Evolutionary conservation across 208 protist genomes (phyloP).

Genomic region (Acanthamoeba culbertsoni): DNA sequence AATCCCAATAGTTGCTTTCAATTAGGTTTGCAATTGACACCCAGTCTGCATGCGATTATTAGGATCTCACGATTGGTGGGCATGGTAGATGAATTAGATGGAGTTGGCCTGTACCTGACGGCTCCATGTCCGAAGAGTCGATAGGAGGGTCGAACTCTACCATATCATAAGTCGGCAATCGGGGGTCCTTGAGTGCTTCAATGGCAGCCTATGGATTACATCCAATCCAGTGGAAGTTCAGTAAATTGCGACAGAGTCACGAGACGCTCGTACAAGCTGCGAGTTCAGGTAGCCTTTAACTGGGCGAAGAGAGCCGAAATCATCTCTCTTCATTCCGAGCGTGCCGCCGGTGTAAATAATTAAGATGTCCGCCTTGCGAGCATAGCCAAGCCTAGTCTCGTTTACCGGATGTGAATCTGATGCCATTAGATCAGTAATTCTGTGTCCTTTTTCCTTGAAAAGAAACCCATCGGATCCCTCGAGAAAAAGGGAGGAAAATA

Average conservation of each 20-base stretch:
- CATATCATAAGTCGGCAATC: background rate
- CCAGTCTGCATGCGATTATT: background rate
- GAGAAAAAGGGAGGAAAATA: too few species aligned
- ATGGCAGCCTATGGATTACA: background rate
- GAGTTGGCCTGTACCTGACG: background rate
- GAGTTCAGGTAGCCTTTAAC: background rate
- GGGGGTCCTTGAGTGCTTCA: background rate
- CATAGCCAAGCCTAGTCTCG: too few species aligned
- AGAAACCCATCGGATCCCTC: too few species aligned
- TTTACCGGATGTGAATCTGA: too few species aligned
- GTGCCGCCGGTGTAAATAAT: background rate
- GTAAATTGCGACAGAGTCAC: background rate
- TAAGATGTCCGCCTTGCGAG: background rate
- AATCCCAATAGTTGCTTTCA: background rate
- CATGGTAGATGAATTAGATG: background rate
- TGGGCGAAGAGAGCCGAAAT: background rate
- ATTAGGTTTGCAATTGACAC: background rate
- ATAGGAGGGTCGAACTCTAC: background rate
- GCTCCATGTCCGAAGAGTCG: background rate
- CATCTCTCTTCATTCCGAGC: background rate
- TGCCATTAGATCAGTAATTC: too few species aligned
- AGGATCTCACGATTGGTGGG: too few species aligned
- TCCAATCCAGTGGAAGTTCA: background rate
- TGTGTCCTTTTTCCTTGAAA: too few species aligned
- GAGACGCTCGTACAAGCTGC: background rate